These are phyloP conservation scores for Bipolaris oryzae DNA, from an alignment of 2,329 filamentous ascomycete genomes.

Conservation along the genomic window DNA sequence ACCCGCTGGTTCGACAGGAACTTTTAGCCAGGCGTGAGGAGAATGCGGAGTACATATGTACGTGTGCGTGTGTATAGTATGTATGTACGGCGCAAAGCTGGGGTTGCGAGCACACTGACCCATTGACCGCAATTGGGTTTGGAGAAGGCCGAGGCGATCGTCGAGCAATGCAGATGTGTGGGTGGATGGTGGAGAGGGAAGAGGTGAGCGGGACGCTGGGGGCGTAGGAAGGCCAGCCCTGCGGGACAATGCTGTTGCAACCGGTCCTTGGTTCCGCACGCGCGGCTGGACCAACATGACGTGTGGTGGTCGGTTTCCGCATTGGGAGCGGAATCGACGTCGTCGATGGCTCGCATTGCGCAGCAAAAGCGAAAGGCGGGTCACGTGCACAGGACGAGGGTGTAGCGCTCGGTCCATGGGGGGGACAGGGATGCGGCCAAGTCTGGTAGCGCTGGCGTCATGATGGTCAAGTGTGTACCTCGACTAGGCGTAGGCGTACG, in stretches of 20 bases:
- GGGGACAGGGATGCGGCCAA: background rate
- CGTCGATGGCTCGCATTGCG: slow-evolving; percentile 10
- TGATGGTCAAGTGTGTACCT: slow-evolving; percentile 1
- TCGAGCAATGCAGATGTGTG: slow-evolving; percentile 11
- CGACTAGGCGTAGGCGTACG: too few relatives aligned
- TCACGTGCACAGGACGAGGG: background rate
- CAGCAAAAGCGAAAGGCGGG: background rate
- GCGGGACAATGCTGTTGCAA: slow-evolving; percentile 13
- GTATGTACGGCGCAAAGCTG: slow-evolving; percentile 3
- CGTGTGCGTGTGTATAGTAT: background rate
- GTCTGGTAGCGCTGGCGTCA: slow-evolving; percentile 6
- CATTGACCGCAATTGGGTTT: slow-evolving; percentile 16
- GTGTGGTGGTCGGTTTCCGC: slow-evolving; percentile 11
- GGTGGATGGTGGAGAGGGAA: slow-evolving; percentile 9
- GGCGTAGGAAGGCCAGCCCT: slow-evolving; percentile 26
- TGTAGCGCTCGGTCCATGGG: background rate
- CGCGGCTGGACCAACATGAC: slow-evolving; percentile 9
- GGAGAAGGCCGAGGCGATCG: slow-evolving; percentile 22
- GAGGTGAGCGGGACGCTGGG: slow-evolving; percentile 25
- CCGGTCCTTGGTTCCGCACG: slow-evolving; percentile 10
- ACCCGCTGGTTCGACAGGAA: slow-evolving; percentile 31
- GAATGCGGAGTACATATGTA: slow-evolving; percentile 11
- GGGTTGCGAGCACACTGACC: background rate
- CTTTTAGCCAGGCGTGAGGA: slow-evolving; percentile 13
- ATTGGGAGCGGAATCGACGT: slow-evolving; percentile 30